Percentiles rank a stretch among this genome's conserved stretches.
These are phyloP conservation scores for Senna tora DNA, from an alignment of 306 rosid species.

Conservation along the genomic window DNA sequence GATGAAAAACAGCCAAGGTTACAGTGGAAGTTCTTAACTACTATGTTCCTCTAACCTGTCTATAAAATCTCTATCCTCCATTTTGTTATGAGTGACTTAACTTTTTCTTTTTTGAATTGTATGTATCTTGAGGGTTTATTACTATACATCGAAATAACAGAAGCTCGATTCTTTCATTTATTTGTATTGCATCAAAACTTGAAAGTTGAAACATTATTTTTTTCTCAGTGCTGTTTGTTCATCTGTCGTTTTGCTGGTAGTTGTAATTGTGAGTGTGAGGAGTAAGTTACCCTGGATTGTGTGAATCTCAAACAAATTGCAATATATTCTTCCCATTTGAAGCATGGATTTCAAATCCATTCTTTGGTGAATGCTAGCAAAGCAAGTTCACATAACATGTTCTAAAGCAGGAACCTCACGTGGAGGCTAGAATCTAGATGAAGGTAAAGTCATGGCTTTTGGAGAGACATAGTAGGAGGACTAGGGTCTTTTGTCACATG, in stretches of 20 bases:
- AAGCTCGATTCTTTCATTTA: constrained; percentile 44
- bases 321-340: not conserved
- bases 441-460: not conserved
- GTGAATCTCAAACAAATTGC: not conserved
- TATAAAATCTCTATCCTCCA: constrained; percentile 40
- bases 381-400: not conserved
- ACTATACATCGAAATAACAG: constrained; percentile 17
- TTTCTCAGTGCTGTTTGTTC: constrained; percentile 8
- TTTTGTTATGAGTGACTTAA: constrained; percentile 29
- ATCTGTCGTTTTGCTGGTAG: constrained; percentile 25
- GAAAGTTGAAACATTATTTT: not conserved
- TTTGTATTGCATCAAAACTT: constrained; percentile 15
- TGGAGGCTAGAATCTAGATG: not conserved
- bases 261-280: constrained; percentile 10
- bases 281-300: not conserved
- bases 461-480: not conserved
- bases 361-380: not conserved
- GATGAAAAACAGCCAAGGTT: constrained; percentile 51
- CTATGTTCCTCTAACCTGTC: constrained; percentile 28
- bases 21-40: constrained; percentile 49
- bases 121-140: constrained; percentile 35
- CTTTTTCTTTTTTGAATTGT: constrained; percentile 28
- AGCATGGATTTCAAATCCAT: not conserved
- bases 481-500: not conserved
- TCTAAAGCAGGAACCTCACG: not conserved